Conservation (phyloP, 1,284 basidiomycete species). For the Tilletia walkeri region DNA sequence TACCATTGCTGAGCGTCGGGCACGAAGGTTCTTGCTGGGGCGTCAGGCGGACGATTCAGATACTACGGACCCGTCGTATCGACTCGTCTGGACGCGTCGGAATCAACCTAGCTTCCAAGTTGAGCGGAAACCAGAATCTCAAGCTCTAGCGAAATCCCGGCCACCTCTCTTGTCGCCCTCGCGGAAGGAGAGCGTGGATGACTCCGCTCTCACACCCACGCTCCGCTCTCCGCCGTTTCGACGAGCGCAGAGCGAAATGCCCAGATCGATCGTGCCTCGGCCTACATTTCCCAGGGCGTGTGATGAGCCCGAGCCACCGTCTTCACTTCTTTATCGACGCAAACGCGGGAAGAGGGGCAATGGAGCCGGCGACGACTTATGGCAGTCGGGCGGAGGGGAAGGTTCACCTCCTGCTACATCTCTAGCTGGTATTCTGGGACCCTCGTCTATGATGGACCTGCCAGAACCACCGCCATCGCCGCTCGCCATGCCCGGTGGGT, state of each 20-base stretch:
- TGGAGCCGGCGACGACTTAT: not conserved
- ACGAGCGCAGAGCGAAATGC: not conserved
- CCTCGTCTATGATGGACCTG: not conserved
- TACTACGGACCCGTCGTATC: not conserved
- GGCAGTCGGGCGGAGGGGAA: conserved; percentile 16
- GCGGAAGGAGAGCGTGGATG: conserved; percentile 28
- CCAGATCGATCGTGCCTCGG: conserved; percentile 22
- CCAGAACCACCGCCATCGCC: conserved; percentile 48
- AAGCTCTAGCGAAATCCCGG: no score
- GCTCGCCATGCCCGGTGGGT: conserved; percentile 52
- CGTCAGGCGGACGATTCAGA: conserved; percentile 25
- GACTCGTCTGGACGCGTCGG: conserved; percentile 6
- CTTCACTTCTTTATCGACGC: conserved; percentile 19
- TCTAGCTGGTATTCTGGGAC: conserved; percentile 23
- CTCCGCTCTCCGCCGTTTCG: not conserved
- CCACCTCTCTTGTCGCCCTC: no score
- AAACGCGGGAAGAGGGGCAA: conserved; percentile 27
- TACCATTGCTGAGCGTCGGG: conserved; percentile 43
- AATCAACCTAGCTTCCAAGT: conserved; percentile 21
- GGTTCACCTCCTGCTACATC: conserved; percentile 32
- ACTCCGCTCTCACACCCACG: conserved; percentile 32
- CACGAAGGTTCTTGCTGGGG: conserved; percentile 33
- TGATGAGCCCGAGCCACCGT: not conserved
- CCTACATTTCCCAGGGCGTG: conserved; percentile 10
- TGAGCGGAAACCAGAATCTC: not conserved